These are phyloP conservation scores for Microbotryum scabiosae DNA, from an alignment of 1,284 basidiomycete genomes.

Conservation along the genomic window DNA sequence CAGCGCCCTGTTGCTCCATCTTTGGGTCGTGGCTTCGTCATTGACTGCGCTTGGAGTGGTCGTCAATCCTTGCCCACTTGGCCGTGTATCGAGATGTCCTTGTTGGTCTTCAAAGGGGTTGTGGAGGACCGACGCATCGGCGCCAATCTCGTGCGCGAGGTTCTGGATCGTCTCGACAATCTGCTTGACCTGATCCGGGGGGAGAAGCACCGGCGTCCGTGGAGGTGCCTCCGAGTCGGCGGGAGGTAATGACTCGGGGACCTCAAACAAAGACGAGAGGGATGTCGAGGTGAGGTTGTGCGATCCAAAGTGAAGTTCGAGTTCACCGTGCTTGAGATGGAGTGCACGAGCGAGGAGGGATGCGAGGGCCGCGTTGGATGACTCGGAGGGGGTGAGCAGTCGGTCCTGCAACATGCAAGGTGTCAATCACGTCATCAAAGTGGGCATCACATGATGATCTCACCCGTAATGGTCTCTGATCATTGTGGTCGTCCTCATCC, in stretches of 20 bases:
- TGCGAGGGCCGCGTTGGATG: background rate
- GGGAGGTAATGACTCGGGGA: conserved; percentile 3
- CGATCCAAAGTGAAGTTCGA: no score
- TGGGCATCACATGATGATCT: no score
- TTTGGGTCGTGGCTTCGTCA: conserved; percentile 16
- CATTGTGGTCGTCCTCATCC: background rate
- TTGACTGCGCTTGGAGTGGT: conserved; percentile 18
- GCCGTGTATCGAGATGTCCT: background rate
- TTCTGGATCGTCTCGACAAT: background rate
- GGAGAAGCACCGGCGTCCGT: background rate
- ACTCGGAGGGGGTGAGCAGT: background rate
- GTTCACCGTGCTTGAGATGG: conserved; percentile 4
- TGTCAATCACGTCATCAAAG: no score
- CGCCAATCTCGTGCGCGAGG: background rate
- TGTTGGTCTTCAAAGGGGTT: conserved; percentile 14
- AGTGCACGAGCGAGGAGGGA: conserved; percentile 21
- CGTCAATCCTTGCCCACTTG: background rate
- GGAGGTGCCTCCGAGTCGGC: no score
- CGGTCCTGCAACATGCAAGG: background rate
- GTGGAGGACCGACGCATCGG: conserved; percentile 16
- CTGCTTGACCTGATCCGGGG: conserved; percentile 6
- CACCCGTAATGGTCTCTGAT: background rate
- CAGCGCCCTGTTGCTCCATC: conserved; percentile 31
- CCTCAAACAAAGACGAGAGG: conserved; percentile 27
- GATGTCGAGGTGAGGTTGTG: conserved; percentile 19